phyloP scores from a whole-genome alignment of 2,329 filamentous ascomycete species.

The Scedosporium apiospermum region DNA sequence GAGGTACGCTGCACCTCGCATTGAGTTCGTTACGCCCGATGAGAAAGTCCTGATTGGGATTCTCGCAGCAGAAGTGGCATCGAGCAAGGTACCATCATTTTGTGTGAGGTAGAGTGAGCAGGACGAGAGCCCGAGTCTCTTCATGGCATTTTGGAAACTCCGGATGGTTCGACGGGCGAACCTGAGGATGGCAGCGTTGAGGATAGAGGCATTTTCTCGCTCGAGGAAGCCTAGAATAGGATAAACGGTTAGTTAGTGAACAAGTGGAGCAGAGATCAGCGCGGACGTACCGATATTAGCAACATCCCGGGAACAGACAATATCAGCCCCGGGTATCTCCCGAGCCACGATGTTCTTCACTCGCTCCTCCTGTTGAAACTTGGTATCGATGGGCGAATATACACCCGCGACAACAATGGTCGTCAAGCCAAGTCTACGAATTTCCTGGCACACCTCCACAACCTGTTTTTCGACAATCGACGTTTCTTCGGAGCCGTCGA shows the following conservation, averaged over 20 bases:
- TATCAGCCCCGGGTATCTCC: constrained; percentile 22
- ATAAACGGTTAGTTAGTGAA: too few relatives aligned
- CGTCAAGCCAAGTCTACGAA: constrained; percentile 30
- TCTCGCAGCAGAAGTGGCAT: constrained; percentile 40
- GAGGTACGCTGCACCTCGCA: constrained; percentile 53
- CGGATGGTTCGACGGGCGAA: constrained; percentile 48
- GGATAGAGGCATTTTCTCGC: constrained; percentile 54
- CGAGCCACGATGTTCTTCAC: constrained; percentile 25
- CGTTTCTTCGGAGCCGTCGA: constrained; percentile 37
- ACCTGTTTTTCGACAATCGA: constrained; percentile 33
- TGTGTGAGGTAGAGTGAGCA: constrained; percentile 53
- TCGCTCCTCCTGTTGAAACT: constrained; percentile 37
- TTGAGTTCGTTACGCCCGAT: constrained; percentile 54
- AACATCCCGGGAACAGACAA: constrained; percentile 42
- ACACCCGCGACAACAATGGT: constrained; percentile 39
- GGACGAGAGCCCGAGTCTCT: constrained; percentile 21
- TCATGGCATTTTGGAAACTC: constrained; percentile 41
- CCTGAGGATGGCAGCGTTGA: constrained; percentile 51
- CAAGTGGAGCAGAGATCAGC: too few relatives aligned
- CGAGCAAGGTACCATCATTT: constrained; percentile 53
- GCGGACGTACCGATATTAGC: constrained; percentile 30
- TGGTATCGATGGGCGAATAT: constrained; percentile 42
- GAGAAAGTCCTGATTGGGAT: constrained; percentile 54
- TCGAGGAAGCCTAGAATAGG: constrained; percentile 34
- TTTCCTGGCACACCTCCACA: constrained; percentile 24